A percentile compares a stretch with the other conserved stretches of the same genome.
Evolutionary conservation across 345 rosid genomes (phyloP).

Genomic region (Boechera stricta): DNA sequence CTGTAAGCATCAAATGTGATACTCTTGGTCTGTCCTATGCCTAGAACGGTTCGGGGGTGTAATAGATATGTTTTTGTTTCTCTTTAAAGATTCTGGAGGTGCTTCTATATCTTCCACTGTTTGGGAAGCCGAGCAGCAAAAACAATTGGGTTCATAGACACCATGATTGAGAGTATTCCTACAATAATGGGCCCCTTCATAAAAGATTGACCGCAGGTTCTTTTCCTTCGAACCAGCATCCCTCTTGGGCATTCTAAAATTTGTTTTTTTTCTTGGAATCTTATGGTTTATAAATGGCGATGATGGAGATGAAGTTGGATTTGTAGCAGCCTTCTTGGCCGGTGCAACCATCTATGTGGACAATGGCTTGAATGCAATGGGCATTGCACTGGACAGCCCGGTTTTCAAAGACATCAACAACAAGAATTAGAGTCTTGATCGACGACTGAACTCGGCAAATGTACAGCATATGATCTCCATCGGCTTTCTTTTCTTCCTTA

Average conservation of each 20-base stretch:
- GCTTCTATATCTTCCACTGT: no score
- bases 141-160: constrained; percentile 85
- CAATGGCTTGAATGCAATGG: constrained; percentile 97
- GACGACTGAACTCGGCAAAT: background rate
- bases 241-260: background rate
- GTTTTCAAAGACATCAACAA: constrained; percentile 74
- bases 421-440: constrained; percentile 45
- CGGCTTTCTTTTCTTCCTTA: constrained; percentile 3
- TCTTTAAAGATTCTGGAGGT: no score
- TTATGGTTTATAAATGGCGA: background rate
- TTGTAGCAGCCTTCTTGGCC: constrained; percentile 89
- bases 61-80: no score
- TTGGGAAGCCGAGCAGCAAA: constrained; percentile 87
- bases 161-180: constrained; percentile 80
- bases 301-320: constrained; percentile 88
- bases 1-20: no score
- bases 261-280: background rate
- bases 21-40: no score
- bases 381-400: constrained; percentile 89
- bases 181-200: constrained; percentile 82
- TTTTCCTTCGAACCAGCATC: constrained; percentile 4
- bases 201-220: constrained; percentile 89
- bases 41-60: no score
- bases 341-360: constrained; percentile 89
- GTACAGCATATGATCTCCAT: background rate